Percentiles rank a stretch among this genome's conserved stretches.
Conservation (phyloP, 2,329 filamentous ascomycete species). For the Fusarium vanettenii region DNA sequence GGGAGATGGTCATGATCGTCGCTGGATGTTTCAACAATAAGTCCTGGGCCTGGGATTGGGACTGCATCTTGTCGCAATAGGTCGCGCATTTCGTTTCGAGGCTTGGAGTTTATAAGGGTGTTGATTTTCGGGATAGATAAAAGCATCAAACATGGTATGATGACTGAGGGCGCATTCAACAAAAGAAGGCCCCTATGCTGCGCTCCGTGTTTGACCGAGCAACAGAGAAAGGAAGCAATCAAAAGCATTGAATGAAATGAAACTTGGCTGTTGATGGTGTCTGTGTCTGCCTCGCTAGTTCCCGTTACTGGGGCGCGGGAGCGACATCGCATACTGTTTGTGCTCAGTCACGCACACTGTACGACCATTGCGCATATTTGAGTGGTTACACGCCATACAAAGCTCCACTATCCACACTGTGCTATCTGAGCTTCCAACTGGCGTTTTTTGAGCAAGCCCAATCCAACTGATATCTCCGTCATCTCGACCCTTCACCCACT, state of each 20-base stretch:
- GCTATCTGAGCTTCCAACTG: slow-evolving; percentile 37
- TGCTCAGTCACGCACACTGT: slow-evolving; percentile 28
- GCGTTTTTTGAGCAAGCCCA: slow-evolving; percentile 37
- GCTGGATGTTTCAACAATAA: slow-evolving; percentile 8
- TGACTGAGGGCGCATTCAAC: slow-evolving; percentile 1
- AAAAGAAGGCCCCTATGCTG: neutral
- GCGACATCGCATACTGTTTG: slow-evolving; percentile 34
- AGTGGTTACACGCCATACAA: neutral
- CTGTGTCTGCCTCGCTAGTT: neutral
- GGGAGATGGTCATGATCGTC: neutral
- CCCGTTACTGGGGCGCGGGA: slow-evolving; percentile 12
- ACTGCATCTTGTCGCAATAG: slow-evolving; percentile 23
- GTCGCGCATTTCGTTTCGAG: slow-evolving; percentile 30
- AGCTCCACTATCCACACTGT: slow-evolving; percentile 34
- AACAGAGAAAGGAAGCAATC: slow-evolving; percentile 3
- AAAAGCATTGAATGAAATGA: neutral
- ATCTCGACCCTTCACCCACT: slow-evolving; percentile 22
- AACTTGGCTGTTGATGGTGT: neutral
- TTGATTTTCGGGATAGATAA: slow-evolving; percentile 41
- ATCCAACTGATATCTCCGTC: slow-evolving; percentile 7
- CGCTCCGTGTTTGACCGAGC: slow-evolving; percentile 3
- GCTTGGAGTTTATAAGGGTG: slow-evolving; percentile 41
- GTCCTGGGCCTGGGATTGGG: slow-evolving; percentile 2
- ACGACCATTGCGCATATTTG: neutral
- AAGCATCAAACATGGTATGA: slow-evolving; percentile 18